These are phyloP conservation scores for Talaromyces sp. DNA, from an alignment of 2,329 filamentous ascomycete species.

Conservation along the genomic window DNA sequence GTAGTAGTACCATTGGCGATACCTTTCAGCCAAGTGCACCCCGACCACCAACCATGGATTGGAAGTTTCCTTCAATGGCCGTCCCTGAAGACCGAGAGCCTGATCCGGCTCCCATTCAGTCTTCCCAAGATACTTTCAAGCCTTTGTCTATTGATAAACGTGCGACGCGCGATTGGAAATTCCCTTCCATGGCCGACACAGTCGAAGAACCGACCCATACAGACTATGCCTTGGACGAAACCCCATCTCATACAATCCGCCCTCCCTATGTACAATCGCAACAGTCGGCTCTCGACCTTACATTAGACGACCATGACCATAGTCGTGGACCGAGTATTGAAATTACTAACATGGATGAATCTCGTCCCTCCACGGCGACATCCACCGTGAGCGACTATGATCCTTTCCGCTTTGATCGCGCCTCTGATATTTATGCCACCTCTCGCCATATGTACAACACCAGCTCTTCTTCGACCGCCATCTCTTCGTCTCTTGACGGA, in stretches of 20 bases:
- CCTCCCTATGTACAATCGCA: slow-evolving; percentile 17
- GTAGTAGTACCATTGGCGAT: slow-evolving; percentile 14
- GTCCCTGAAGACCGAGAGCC: slow-evolving; percentile 20
- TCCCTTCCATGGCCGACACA: slow-evolving; percentile 39
- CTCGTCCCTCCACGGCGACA: slow-evolving; percentile 36
- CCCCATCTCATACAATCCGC: slow-evolving; percentile 29
- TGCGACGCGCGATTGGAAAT: slow-evolving; percentile 52
- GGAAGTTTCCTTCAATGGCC: slow-evolving; percentile 40
- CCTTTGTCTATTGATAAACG: slow-evolving; percentile 23
- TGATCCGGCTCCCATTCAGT: slow-evolving; percentile 2
- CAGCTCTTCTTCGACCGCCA: slow-evolving; percentile 44
- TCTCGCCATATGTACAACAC: slow-evolving; percentile 40
- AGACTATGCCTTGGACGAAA: slow-evolving; percentile 13
- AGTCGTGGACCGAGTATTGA: slow-evolving; percentile 2
- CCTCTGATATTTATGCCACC: slow-evolving; percentile 9
- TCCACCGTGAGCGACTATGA: slow-evolving; percentile 37
- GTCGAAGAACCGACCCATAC: slow-evolving; percentile 1
- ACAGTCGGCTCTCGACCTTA: slow-evolving; percentile 13
- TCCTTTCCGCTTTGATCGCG: slow-evolving; percentile 39
- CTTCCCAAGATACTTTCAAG: neutral
- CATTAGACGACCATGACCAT: slow-evolving; percentile 11
- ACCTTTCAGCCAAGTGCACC: slow-evolving; percentile 28
- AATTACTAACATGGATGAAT: slow-evolving; percentile 13
- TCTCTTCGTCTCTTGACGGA: slow-evolving; percentile 38
- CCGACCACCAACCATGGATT: slow-evolving; percentile 44